A percentile compares a stretch with the other conserved stretches of the same genome.
phyloP scores from a whole-genome alignment of 306 rosid species.

The Cyamopsis tetragonoloba region DNA sequence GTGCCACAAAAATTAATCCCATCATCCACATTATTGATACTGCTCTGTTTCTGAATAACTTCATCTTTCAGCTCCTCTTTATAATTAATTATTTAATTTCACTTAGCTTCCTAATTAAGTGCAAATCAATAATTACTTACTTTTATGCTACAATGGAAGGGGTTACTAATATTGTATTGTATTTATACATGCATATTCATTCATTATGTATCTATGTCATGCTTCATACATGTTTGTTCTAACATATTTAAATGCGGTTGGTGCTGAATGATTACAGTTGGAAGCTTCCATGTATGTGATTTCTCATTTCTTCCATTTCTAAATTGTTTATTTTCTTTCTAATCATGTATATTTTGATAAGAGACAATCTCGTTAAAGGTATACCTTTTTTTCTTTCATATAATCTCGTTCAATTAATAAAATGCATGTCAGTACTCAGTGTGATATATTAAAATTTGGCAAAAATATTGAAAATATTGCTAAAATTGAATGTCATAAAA shows the following conservation, averaged over 20 bases:
- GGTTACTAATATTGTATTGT: background rate
- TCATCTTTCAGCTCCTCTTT: constrained; percentile 22
- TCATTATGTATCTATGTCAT: constrained; percentile 21
- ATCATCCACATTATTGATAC: constrained; percentile 27
- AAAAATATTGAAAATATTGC: no score
- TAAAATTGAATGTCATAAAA: no score
- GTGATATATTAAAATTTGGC: no score
- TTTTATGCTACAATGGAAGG: background rate
- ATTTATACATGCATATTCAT: constrained; percentile 36
- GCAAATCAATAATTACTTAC: no score
- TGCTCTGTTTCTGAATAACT: constrained; percentile 14
- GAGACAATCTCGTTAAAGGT: no score
- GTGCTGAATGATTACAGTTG: constrained; percentile 36
- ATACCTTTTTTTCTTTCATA: no score
- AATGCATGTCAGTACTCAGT: no score
- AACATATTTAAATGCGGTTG: constrained; percentile 13
- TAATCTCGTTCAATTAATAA: no score
- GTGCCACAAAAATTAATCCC: constrained; percentile 29
- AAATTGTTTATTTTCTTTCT: no score
- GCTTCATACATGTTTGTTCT: constrained; percentile 29
- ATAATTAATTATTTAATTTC: no score
- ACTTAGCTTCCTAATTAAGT: background rate
- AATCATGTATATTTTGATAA: no score
- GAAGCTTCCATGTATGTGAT: constrained; percentile 40
- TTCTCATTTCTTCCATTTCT: constrained; percentile 12